phyloP scores from a whole-genome alignment of 192 early-diverging fungal genomes.

The Haplosporangium gracile region DNA sequence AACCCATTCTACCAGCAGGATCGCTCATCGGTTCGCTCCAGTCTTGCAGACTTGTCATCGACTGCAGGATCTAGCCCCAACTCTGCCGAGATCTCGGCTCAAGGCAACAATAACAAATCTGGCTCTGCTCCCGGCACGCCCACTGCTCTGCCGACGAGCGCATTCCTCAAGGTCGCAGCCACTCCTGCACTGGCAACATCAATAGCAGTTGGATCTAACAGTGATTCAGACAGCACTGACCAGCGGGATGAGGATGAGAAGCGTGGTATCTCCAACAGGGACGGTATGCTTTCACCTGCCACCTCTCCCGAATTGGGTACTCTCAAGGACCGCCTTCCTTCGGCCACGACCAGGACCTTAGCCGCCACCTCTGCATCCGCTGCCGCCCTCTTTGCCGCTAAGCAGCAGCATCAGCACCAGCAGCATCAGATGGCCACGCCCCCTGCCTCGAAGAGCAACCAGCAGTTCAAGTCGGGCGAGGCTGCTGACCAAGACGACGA shows the following conservation, averaged over 20 bases:
- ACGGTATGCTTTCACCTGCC: slow-evolving; percentile 40
- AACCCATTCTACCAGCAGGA: slow-evolving; percentile 56
- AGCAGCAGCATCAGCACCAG: slow-evolving; percentile 28
- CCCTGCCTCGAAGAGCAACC: slow-evolving; percentile 5
- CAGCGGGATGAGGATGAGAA: not conserved
- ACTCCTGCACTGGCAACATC: not conserved
- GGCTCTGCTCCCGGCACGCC: not conserved
- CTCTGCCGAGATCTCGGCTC: slow-evolving; percentile 13
- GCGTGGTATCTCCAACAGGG: not conserved
- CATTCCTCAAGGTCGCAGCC: not conserved
- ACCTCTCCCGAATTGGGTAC: slow-evolving; percentile 43
- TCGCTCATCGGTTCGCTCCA: slow-evolving; percentile 47
- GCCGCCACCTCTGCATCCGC: slow-evolving; percentile 29
- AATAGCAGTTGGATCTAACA: not conserved
- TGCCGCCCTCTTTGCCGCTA: slow-evolving; percentile 20
- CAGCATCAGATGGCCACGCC: slow-evolving; percentile 1
- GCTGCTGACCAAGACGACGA: not conserved
- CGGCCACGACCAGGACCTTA: slow-evolving; percentile 42
- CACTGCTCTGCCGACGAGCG: not conserved
- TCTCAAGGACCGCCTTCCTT: slow-evolving; percentile 44
- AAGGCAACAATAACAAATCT: not conserved
- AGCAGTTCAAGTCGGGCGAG: not conserved
- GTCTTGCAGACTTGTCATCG: slow-evolving; percentile 44
- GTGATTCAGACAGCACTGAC: slow-evolving; percentile 21
- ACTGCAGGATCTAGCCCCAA: slow-evolving; percentile 3